Evolutionary conservation across 2,329 filamentous ascomycete species (phyloP), one percentile per base, ranked within the genome.

Genomic region (Neopestalotiopsis clavispora): DNA sequence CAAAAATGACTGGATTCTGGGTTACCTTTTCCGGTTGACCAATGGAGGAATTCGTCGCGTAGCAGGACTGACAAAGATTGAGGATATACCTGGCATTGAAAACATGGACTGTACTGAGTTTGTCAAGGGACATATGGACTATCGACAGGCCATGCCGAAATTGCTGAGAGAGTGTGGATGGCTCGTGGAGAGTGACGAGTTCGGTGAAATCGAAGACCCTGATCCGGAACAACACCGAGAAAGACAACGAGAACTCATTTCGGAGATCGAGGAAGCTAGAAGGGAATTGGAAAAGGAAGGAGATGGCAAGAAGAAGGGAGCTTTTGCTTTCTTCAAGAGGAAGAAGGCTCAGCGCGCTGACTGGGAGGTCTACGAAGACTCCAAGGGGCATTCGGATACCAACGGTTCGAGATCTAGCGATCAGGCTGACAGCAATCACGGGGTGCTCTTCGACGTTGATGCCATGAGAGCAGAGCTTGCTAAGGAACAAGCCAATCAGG

Each of bases 1-100:
- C 74, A 92, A 88, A 62, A 98, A 96, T 78, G 96, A 99, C 82
- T 99, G 96, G 96, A 98, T 99, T 75, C 82, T 99, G 64, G 94
- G 92, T 70, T 99, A 99, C 78, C 89, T 99, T 1, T 99, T 99
- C 86, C 93, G 96, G 14, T 89, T 97, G 57, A 99, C 96, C 3
- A 93, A 92, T 73, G 96, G 96, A 72, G 96, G 96, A 58, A 95
- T 98, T 75, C 92, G 94, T 80, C 90, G 91, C 23, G 89, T 99
- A 1, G 95, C 95, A 4, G 96, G 96, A 13, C 87, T 99, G 57
- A 92, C 90, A 1, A 86, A 92, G 1, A 87, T 98, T 2, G 89
- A 95, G 59, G 88, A 84, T 5, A 84, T 97, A n/a, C 90, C 91
- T 0, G 94, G 92, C 17, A 82, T 98, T 17, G 96, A 98, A 78